Base-by-base conservation (phyloP, 1,139 yeast species). In the Kurtzmaniella quercitrusa region DNA sequence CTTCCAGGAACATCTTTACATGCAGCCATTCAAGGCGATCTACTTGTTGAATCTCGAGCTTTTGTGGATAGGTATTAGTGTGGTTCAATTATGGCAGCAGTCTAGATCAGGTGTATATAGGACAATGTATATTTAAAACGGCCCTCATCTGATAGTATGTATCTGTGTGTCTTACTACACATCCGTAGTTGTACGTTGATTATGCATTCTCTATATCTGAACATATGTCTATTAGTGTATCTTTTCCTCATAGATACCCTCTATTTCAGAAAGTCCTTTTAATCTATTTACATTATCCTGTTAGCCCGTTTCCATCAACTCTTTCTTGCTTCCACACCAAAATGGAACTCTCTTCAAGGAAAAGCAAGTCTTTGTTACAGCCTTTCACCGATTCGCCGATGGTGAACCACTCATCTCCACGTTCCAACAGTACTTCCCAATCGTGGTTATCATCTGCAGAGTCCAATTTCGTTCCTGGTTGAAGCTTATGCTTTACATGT, bases 331-430 rank as follows among this genome's bases (percentile, higher is more conserved):
- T 76, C 94, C 94, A 85, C 15, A 85, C 63, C 58, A 85, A 91
- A 37, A 87, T 63, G 59, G 79, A 81, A 39, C 79, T 75, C 50
- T 84, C 88, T 38, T 75, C 73, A 34, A 86, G 59, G 52, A 85
- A 82, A 43, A 87, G 55, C 42, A 85, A 65, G 50, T 84, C 90
- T 40, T 70, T 67, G 38, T 81, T 81, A 36, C 76, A 71, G 14
- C 59, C 58, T 34, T 64, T 68, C 1, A 79, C 73, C 12, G 63
- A 59, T 51, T 85, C 82, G 40, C 74, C 70, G 11, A 86, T 69
- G 46, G 77, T 79, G 3, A 73, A 51, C 94, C 95, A 87, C 23
- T 64, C 60, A 19, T 65, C 60, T 3, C 68, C 56, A 3, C 64
- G 56, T 29, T 65, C 59, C 9, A 67, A 58, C 19, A 84, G 46